Conservation (phyloP, 2,329 filamentous ascomycete species). For the Keithomyces neogunnii region DNA sequence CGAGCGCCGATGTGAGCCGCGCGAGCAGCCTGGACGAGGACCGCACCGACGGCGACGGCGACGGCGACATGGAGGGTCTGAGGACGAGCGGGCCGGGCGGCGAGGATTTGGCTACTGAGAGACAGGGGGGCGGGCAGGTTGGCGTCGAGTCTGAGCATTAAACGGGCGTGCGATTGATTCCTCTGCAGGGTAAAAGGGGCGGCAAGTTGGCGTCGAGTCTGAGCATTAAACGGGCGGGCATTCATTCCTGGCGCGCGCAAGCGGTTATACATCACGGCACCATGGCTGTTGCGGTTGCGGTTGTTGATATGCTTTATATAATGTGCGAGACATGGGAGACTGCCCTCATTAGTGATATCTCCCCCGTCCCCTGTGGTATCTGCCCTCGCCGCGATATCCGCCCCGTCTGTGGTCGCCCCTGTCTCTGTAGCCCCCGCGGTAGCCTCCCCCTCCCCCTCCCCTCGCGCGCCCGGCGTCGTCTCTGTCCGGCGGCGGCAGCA, state of each 20-base stretch:
- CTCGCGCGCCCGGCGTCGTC: neutral
- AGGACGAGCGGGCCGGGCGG: constrained; percentile 28
- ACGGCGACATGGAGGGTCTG: constrained; percentile 22
- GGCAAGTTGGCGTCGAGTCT: neutral
- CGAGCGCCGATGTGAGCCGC: constrained; percentile 59
- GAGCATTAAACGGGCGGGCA: too few relatives aligned
- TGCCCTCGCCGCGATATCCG: constrained; percentile 22
- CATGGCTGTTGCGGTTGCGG: too few relatives aligned
- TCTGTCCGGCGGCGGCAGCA: constrained; percentile 29
- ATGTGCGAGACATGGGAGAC: too few relatives aligned
- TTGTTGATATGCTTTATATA: too few relatives aligned
- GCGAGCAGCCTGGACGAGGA: constrained; percentile 53
- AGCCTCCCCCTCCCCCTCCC: constrained; percentile 12
- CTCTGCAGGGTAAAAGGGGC: too few relatives aligned
- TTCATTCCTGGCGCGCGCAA: too few relatives aligned
- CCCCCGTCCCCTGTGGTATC: constrained; percentile 24
- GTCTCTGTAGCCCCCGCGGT: constrained; percentile 17
- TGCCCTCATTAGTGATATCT: constrained; percentile 21
- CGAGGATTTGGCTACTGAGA: constrained; percentile 19
- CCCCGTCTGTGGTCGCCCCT: constrained; percentile 23
- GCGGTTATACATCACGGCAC: too few relatives aligned
- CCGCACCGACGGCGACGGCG: constrained; percentile 2
- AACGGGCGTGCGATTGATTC: too few relatives aligned
- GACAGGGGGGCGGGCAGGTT: neutral
- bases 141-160: too few relatives aligned